Percentiles rank a stretch among this genome's conserved stretches.
Conservation (phyloP, 2,329 filamentous ascomycete genomes). For the Trichoderma arundinaceum region DNA sequence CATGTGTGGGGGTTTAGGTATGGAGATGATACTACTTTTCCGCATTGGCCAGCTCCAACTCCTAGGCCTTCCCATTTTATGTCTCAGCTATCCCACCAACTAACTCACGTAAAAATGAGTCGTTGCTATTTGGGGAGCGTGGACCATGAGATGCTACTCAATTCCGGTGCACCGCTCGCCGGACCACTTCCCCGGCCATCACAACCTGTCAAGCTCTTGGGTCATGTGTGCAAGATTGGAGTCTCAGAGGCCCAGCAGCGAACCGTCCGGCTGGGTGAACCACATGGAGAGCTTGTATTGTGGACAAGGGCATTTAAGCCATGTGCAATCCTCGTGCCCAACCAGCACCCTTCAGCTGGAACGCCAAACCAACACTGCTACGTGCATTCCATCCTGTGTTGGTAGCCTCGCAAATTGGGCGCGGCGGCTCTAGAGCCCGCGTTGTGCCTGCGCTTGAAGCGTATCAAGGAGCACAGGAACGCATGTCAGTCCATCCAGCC, state of each 20-base stretch:
- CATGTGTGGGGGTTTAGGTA: constrained; percentile 23
- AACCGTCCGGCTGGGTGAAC: constrained; percentile 40
- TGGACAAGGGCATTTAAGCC: constrained; percentile 23
- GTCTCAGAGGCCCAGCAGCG: constrained; percentile 35
- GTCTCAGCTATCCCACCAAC: constrained; percentile 23
- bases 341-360: constrained; percentile 1
- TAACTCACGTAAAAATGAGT: constrained; percentile 1
- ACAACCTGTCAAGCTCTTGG: constrained; percentile 29
- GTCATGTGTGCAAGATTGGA: constrained; percentile 39
- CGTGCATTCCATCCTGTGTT: constrained; percentile 8
- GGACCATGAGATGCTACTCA: constrained; percentile 23
- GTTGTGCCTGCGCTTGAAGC: constrained; percentile 9
- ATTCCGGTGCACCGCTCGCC: constrained; percentile 26
- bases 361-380: constrained; percentile 3
- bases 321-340: constrained; percentile 30
- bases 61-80: constrained; percentile 13
- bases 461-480: constrained; percentile 7
- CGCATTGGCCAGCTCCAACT: constrained; percentile 20
- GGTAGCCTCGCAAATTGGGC: constrained; percentile 14
- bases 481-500: constrained; percentile 1
- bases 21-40: constrained; percentile 26
- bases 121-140: constrained; percentile 12
- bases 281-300: constrained; percentile 27
- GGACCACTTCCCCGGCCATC: constrained; percentile 35
- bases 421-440: constrained; percentile 1